Conservation (phyloP, 2,329 filamentous ascomycete genomes). For the Curvularia lunata region DNA sequence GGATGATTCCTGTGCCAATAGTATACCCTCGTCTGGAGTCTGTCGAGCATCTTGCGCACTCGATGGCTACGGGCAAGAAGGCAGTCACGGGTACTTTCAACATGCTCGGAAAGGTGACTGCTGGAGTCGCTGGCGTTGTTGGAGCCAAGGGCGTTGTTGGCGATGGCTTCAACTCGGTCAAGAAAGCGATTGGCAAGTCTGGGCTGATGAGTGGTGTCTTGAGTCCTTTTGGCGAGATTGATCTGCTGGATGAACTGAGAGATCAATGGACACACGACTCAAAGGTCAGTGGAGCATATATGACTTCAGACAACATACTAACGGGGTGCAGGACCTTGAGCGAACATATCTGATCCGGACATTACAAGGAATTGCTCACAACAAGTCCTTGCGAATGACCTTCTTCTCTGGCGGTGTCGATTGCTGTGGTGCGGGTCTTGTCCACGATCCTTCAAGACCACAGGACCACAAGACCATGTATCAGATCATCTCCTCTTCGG, state of each 20-base stretch:
- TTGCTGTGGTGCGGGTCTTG: conserved; percentile 86
- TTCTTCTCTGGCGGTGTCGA: conserved; percentile 95
- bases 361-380: conserved; percentile 90
- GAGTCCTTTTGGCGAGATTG: conserved; percentile 95
- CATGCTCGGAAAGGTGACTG: conserved; percentile 91
- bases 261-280: conserved; percentile 99
- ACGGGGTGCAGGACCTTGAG: conserved; percentile 73
- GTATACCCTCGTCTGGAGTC: conserved; percentile 91
- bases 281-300: conserved; percentile 63
- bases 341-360: conserved; percentile 96
- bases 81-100: conserved; percentile 97
- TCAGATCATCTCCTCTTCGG: conserved; percentile 90
- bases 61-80: conserved; percentile 93
- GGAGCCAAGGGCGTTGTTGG: conserved; percentile 92
- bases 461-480: conserved; percentile 99
- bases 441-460: conserved; percentile 91
- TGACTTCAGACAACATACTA: conserved; percentile 2
- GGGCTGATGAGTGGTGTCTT: conserved; percentile 95
- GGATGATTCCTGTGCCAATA: conserved; percentile 91
- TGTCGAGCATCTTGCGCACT: conserved; percentile 88
- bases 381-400: conserved; percentile 95
- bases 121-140: conserved; percentile 92
- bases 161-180: conserved; percentile 91
- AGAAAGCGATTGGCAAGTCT: conserved; percentile 93
- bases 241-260: conserved; percentile 89